These are phyloP conservation scores for Fusarium drepaniforme DNA, from an alignment of 2,329 filamentous ascomycete species.

Conservation along the genomic window DNA sequence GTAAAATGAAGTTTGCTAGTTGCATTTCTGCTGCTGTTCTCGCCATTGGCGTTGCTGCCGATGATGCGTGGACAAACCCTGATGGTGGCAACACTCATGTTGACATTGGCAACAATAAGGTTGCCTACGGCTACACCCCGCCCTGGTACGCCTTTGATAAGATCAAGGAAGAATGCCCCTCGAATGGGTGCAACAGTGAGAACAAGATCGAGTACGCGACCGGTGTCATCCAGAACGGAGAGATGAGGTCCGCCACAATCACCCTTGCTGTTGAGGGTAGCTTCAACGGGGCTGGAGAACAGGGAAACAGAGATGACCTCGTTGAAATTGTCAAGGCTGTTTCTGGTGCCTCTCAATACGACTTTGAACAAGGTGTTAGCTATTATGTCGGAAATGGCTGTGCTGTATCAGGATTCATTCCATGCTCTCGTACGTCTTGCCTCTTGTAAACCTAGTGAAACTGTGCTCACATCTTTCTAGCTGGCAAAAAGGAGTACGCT, in stretches of 20 bases:
- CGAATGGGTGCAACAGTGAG: not conserved
- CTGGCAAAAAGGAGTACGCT: not conserved
- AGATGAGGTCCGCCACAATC: not conserved
- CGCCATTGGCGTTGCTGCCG: not conserved
- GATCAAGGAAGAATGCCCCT: constrained; percentile 1
- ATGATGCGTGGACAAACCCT: not conserved
- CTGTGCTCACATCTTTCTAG: not conserved
- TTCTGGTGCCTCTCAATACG: constrained; percentile 4
- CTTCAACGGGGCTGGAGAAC: constrained; percentile 12
- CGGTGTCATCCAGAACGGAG: not conserved
- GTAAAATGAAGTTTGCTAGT: not conserved
- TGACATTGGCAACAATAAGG: constrained; percentile 2
- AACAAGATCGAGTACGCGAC: constrained; percentile 4
- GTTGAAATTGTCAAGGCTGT: constrained; percentile 18
- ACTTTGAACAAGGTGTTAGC: constrained; percentile 2
- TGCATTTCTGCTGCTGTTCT: not conserved
- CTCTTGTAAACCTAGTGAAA: not conserved
- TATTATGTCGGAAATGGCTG: constrained; percentile 1
- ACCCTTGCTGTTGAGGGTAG: not conserved
- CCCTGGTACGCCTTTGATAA: constrained; percentile 7
- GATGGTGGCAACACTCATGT: constrained; percentile 5
- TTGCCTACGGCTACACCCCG: not conserved
- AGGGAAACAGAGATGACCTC: constrained; percentile 4
- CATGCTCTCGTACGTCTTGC: not conserved
- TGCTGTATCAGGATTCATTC: not conserved